These are phyloP conservation scores for Blastobotrys peoriensis DNA, from an alignment of 805 yeast species.

Conservation along the genomic window DNA sequence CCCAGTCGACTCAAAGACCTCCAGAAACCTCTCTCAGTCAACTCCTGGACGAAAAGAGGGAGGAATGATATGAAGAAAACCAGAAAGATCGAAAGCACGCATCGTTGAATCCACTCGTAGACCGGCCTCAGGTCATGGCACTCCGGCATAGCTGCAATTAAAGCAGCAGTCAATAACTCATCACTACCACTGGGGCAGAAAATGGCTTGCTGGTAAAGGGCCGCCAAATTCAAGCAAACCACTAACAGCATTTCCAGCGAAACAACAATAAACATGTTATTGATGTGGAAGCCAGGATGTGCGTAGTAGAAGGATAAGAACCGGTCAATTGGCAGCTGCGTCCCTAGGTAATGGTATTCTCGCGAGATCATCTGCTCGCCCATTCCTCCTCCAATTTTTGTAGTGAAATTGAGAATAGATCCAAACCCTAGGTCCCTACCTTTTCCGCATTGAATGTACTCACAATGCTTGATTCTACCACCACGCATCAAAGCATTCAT, in stretches of 20 bases:
- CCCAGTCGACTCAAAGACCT: conserved; percentile 56
- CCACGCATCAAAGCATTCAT: conserved; percentile 74
- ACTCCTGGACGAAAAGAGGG: conserved; percentile 71
- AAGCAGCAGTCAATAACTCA: conserved; percentile 55
- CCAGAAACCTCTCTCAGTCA: conserved; percentile 71
- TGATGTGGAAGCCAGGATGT: conserved; percentile 81
- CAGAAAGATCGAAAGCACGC: conserved; percentile 64
- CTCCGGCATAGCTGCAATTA: conserved; percentile 38
- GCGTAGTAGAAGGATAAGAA: conserved; percentile 78
- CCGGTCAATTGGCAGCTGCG: conserved; percentile 70
- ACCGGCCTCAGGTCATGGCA: conserved; percentile 66
- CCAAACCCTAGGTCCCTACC: conserved; percentile 84
- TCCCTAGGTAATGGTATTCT: conserved; percentile 72
- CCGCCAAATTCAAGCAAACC: conserved; percentile 54
- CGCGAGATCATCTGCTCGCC: conserved; percentile 82
- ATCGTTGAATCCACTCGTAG: conserved; percentile 68
- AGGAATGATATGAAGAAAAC: conserved; percentile 70
- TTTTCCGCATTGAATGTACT: conserved; percentile 79
- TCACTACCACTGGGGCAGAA: conserved; percentile 56
- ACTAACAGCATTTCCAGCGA: conserved; percentile 60
- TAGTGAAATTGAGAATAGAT: conserved; percentile 72
- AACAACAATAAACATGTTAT: conserved; percentile 65
- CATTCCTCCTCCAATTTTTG: conserved; percentile 88
- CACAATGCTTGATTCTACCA: conserved; percentile 79
- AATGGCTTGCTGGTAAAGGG: conserved; percentile 54